Conservation (phyloP, 345 rosid genomes). For the Excoecaria agallocha region DNA sequence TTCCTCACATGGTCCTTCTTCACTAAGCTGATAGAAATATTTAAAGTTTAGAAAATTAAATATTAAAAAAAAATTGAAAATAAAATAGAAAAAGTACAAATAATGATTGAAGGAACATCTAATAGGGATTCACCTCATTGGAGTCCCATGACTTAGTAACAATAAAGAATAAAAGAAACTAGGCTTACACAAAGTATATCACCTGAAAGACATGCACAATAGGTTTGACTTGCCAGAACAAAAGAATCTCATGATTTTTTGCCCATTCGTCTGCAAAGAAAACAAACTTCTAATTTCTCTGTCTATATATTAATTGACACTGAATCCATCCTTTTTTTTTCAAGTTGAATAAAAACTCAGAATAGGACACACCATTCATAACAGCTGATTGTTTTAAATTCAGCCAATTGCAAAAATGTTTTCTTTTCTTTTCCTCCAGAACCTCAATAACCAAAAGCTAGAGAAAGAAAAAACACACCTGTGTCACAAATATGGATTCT, state of each 20-base stretch:
- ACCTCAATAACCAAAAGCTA: not conserved
- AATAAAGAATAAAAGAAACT: not conserved
- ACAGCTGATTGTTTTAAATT: not conserved
- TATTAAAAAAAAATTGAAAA: not conserved
- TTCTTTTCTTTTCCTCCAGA: not conserved
- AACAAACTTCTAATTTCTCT: not conserved
- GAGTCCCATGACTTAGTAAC: not conserved
- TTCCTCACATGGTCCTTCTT: conserved; percentile 97
- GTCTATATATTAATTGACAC: not conserved
- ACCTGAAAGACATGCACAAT: conserved; percentile 95
- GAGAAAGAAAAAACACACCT: conserved; percentile 35
- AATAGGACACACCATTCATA: not conserved
- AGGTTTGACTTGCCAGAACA: conserved; percentile 98
- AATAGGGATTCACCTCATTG: not conserved
- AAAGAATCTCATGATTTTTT: conserved; percentile 67
- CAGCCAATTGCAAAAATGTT: not conserved
- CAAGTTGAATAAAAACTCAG: not conserved
- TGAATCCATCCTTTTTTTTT: too few species aligned
- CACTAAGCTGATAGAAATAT: conserved; percentile 53
- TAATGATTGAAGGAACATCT: not conserved
- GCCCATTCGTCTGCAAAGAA: conserved; percentile 68
- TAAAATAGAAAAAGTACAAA: not conserved
- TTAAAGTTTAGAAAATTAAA: conserved; percentile 11
- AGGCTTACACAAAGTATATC: conserved; percentile 3
- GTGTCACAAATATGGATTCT: conserved; percentile 75